These are phyloP conservation scores for Ophiosphaerella korrae DNA, from an alignment of 2,329 filamentous ascomycete species.

Conservation along the genomic window DNA sequence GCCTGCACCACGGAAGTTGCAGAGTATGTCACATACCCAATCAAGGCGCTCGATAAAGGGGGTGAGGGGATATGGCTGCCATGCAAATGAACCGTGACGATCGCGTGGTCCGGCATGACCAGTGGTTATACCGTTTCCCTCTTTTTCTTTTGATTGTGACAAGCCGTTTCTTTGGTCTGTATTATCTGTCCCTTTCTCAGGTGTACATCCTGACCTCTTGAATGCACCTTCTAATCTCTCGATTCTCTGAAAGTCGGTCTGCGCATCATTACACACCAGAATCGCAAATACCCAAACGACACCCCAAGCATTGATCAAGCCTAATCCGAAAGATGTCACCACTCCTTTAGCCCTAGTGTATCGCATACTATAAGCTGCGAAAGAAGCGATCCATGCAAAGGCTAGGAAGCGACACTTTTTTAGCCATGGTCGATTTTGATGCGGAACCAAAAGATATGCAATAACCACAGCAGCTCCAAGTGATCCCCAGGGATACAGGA, in stretches of 20 bases:
- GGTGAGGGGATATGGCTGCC: conserved; percentile 58
- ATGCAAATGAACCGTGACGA: conserved; percentile 50
- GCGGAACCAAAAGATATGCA: conserved; percentile 59
- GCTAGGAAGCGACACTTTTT: conserved; percentile 51
- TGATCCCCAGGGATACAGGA: conserved; percentile 51
- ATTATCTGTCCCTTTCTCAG: not conserved
- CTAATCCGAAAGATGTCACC: conserved; percentile 60
- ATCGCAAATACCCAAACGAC: conserved; percentile 59
- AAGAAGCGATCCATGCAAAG: conserved; percentile 51
- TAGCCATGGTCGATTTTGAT: conserved; percentile 47
- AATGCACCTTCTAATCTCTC: conserved; percentile 49
- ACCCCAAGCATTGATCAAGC: conserved; percentile 60
- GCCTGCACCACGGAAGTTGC: conserved; percentile 63
- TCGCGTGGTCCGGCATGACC: conserved; percentile 32
- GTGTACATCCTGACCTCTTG: conserved; percentile 3
- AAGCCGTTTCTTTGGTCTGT: not conserved
- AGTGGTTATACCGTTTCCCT: conserved; percentile 7
- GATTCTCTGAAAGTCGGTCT: conserved; percentile 61
- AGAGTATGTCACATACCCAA: conserved; percentile 63
- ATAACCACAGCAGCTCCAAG: conserved; percentile 50
- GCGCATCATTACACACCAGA: conserved; percentile 61
- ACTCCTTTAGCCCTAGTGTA: conserved; percentile 56
- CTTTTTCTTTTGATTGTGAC: not conserved
- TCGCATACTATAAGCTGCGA: conserved; percentile 52
- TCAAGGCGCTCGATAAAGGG: conserved; percentile 60